A percentile compares a stretch with the other conserved stretches of the same genome.
phyloP scores from a whole-genome alignment of 805 yeast genomes.

The Suhomyces faveliae region DNA sequence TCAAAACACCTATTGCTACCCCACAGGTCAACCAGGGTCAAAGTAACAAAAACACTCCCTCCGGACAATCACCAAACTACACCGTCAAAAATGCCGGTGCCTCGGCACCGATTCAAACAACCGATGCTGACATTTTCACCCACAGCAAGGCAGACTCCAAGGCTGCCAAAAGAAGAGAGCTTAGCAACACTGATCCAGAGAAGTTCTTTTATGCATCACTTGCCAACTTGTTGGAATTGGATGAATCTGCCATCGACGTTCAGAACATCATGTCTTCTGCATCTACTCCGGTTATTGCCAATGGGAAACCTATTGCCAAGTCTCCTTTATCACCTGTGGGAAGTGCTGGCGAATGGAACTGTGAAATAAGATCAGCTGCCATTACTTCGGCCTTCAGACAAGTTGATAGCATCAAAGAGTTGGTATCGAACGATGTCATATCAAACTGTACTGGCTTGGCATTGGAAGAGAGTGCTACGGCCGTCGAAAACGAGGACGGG shows the following conservation, averaged over 20 bases:
- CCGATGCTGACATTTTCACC: constrained; percentile 22
- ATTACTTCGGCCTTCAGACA: constrained; percentile 48
- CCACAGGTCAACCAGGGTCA: constrained; percentile 38
- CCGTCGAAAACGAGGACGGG: not conserved
- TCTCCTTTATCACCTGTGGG: constrained; percentile 41
- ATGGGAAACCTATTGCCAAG: constrained; percentile 15
- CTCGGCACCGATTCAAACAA: constrained; percentile 9
- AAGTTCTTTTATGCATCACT: constrained; percentile 51
- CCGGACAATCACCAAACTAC: constrained; percentile 36
- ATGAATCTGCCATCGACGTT: constrained; percentile 34
- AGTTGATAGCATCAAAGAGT: constrained; percentile 37
- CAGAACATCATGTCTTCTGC: constrained; percentile 16
- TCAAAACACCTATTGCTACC: constrained; percentile 45
- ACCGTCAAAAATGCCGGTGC: constrained; percentile 6
- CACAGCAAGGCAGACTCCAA: constrained; percentile 37
- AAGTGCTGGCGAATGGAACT: constrained; percentile 35
- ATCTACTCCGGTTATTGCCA: constrained; percentile 17
- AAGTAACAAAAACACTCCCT: constrained; percentile 43
- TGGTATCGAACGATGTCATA: constrained; percentile 22
- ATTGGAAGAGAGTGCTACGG: not conserved
- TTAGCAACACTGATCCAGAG: constrained; percentile 46
- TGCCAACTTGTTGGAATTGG: constrained; percentile 48
- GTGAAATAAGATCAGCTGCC: constrained; percentile 46
- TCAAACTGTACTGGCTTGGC: constrained; percentile 6
- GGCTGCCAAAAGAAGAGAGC: constrained; percentile 45